A percentile compares a stretch with the other conserved stretches of the same genome.
These are phyloP conservation scores for Endoconidiophora laricicola DNA, from an alignment of 2,329 filamentous ascomycete species.

Conservation along the genomic window DNA sequence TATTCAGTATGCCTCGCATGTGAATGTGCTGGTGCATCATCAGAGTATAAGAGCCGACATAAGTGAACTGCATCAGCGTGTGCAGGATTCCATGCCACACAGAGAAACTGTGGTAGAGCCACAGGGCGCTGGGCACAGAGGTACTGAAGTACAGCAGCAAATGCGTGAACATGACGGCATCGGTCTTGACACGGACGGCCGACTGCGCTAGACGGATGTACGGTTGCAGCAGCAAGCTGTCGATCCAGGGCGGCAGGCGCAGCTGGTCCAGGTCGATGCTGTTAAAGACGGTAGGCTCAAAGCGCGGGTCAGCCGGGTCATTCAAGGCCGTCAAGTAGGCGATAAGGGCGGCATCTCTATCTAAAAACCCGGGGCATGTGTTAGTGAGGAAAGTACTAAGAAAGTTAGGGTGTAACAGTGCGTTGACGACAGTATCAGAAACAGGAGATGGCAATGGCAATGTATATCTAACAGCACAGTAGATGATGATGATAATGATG, in stretches of 20 bases:
- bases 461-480: no score
- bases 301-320: conserved; percentile 23
- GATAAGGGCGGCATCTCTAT: conserved; percentile 20
- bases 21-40: conserved; percentile 81
- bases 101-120: conserved; percentile 48
- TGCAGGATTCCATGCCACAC: conserved; percentile 53
- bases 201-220: conserved; percentile 39
- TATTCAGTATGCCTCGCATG: conserved; percentile 49
- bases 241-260: conserved; percentile 23
- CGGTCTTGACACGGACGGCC: conserved; percentile 48
- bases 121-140: conserved; percentile 50
- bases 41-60: conserved; percentile 58
- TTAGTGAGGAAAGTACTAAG: background rate
- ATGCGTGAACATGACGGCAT: conserved; percentile 66
- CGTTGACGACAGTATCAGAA: no score
- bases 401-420: background rate
- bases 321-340: conserved; percentile 25
- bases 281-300: conserved; percentile 31
- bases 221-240: conserved; percentile 36
- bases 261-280: conserved; percentile 24
- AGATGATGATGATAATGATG: background rate
- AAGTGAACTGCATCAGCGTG: conserved; percentile 47
- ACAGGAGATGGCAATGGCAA: background rate
- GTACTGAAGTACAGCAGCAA: conserved; percentile 55
- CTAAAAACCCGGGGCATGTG: background rate